Base-by-base conservation (phyloP, 169 alveolate genomes). In the Cyclospora cayetanensis region DNA sequence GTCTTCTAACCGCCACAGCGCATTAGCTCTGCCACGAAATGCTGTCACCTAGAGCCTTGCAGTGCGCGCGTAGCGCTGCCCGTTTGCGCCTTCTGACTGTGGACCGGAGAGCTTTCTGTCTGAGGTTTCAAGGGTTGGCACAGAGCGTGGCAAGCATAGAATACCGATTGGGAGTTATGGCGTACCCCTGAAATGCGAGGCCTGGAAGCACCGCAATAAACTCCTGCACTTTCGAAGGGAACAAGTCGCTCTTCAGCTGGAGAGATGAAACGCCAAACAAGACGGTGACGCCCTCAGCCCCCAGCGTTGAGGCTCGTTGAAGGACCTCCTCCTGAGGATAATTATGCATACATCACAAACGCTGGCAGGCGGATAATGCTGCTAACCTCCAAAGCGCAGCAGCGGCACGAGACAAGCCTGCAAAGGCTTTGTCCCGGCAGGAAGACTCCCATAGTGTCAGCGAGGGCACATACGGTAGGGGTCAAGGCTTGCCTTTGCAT, bases 281-380 rank as follows among this genome's bases (percentile, higher is more conserved):
- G 29, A 65, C 76, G 15, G 9, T 27, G 31, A 65, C 76, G 43
- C 76, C 76, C 3, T 15, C 76, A 3, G 76, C 76, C 1, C 27
- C 15, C 15, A 65, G 41, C 15, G 76, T 41, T 15, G 31, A 18
- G n/a, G 76, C 76, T 15, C 76, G 76, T 20, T 65, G 76, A 9
- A 65, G 41, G 22, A 65, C 76, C 31, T 65, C 76, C 76, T 65
- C 76, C 76, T 65, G 29, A 7, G n/a, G n/a, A n/a, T n/a, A n/a
- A n/a, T n/a, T n/a, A n/a, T n/a, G n/a, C n/a, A n/a, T n/a, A n/a
- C n/a, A n/a, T n/a, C n/a, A n/a, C n/a, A n/a, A n/a, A n/a, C n/a
- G n/a, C n/a, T n/a, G n/a, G n/a, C n/a, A n/a, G n/a, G n/a, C n/a
- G n/a, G n/a, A n/a, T n/a, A n/a, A n/a, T n/a, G n/a, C n/a, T n/a